phyloP scores from a whole-genome alignment of 169 alveolate genomes.

The Eimeria praecox region DNA sequence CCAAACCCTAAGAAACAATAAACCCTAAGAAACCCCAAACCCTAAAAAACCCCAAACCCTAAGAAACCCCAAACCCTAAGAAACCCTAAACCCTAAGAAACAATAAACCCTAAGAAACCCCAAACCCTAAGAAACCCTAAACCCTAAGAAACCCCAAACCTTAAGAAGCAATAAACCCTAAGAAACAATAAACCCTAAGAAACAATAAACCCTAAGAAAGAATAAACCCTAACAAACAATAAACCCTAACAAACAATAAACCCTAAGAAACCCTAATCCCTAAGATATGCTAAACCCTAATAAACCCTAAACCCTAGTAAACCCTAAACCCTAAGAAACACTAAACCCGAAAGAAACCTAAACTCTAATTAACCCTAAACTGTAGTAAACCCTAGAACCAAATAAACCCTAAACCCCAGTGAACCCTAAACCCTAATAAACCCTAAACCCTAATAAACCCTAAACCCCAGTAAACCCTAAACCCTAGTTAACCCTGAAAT shows the following conservation, averaged over 20 bases:
- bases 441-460: background rate
- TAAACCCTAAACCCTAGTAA: background rate
- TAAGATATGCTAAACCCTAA: background rate
- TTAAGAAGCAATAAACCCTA: background rate
- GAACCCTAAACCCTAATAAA: background rate
- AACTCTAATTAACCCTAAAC: background rate
- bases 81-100: background rate
- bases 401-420: background rate
- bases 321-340: background rate
- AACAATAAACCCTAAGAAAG: background rate
- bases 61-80: background rate
- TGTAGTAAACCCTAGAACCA: background rate
- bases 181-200: background rate
- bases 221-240: background rate
- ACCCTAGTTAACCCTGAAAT: background rate
- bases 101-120: background rate
- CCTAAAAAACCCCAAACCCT: background rate
- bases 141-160: background rate
- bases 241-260: background rate
- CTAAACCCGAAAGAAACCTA: background rate
- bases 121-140: too few species aligned
- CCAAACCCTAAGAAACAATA: background rate
- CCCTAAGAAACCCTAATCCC: background rate
- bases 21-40: background rate
- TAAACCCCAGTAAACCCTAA: background rate